Conservation (phyloP, 345 rosid genomes). For the Hevea brasiliensis region DNA sequence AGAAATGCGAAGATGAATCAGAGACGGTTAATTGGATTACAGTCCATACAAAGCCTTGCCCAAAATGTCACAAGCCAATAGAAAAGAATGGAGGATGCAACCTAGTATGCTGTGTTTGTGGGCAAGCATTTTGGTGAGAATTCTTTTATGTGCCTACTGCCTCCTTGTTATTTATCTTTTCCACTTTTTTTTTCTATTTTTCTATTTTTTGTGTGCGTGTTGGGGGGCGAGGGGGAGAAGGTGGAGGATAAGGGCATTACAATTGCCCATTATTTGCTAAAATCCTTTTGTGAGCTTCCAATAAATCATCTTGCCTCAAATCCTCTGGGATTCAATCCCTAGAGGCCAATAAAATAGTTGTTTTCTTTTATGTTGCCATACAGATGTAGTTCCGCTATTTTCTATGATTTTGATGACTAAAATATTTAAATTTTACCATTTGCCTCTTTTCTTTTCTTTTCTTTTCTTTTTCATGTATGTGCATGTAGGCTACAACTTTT, state of each 20-base stretch:
- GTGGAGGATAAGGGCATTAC: no score
- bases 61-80: slow-evolving; percentile 56
- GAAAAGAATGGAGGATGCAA: slow-evolving; percentile 75
- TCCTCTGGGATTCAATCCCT: neutral
- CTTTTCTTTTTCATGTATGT: neutral
- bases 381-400: neutral
- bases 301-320: neutral
- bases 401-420: neutral
- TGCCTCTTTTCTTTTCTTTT: neutral
- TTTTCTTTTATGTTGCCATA: neutral
- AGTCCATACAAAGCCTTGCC: slow-evolving; percentile 60
- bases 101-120: slow-evolving; percentile 56
- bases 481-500: neutral
- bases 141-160: slow-evolving; percentile 20
- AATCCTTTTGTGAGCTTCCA: neutral
- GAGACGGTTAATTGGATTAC: slow-evolving; percentile 58
- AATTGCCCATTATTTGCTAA: slow-evolving; percentile 1
- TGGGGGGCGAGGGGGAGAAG: neutral
- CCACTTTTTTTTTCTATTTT: neutral
- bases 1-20: slow-evolving; percentile 55
- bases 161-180: neutral
- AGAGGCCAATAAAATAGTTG: neutral
- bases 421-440: neutral
- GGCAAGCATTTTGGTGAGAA: slow-evolving; percentile 59
- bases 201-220: neutral